These are phyloP conservation scores for Aspergillus novofumigatus DNA, from an alignment of 2,329 filamentous ascomycete species.

Conservation along the genomic window DNA sequence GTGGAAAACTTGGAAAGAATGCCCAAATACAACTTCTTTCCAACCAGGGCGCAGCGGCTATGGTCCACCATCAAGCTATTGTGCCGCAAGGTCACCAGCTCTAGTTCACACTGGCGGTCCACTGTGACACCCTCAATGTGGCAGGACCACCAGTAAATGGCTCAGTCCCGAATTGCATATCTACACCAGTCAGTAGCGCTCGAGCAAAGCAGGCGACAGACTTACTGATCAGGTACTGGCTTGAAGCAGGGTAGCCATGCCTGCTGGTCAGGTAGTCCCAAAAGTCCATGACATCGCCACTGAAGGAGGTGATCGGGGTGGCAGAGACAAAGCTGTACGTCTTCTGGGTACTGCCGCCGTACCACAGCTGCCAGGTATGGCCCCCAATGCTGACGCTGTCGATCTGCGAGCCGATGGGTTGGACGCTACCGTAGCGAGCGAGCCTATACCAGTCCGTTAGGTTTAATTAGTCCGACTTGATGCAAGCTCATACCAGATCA, in stretches of 20 bases:
- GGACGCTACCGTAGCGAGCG: constrained; percentile 48
- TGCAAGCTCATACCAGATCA: constrained; percentile 50
- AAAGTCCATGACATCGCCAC: constrained; percentile 55
- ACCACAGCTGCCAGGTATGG: constrained; percentile 52
- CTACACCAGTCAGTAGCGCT: constrained; percentile 2
- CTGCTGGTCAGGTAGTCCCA: constrained; percentile 48
- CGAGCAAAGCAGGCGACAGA: constrained; percentile 5
- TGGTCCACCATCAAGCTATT: too few species aligned
- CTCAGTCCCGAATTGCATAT: constrained; percentile 50
- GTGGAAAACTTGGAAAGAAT: too few species aligned
- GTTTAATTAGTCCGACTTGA: not conserved
- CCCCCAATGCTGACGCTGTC: constrained; percentile 50
- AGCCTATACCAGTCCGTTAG: constrained; percentile 25
- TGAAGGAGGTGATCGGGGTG: constrained; percentile 46
- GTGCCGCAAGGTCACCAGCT: not conserved
- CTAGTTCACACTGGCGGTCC: constrained; percentile 10
- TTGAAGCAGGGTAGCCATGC: constrained; percentile 43
- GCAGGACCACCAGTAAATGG: constrained; percentile 51
- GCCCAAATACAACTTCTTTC: too few species aligned
- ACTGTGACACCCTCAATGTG: constrained; percentile 22
- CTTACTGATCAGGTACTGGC: constrained; percentile 50
- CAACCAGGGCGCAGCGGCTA: not conserved
- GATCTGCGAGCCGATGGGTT: constrained; percentile 52
- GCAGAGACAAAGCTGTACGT: constrained; percentile 54
- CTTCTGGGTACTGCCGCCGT: constrained; percentile 52